phyloP scores from a whole-genome alignment of 768 basidiomycete genomes.

The Crucibulum laeve region DNA sequence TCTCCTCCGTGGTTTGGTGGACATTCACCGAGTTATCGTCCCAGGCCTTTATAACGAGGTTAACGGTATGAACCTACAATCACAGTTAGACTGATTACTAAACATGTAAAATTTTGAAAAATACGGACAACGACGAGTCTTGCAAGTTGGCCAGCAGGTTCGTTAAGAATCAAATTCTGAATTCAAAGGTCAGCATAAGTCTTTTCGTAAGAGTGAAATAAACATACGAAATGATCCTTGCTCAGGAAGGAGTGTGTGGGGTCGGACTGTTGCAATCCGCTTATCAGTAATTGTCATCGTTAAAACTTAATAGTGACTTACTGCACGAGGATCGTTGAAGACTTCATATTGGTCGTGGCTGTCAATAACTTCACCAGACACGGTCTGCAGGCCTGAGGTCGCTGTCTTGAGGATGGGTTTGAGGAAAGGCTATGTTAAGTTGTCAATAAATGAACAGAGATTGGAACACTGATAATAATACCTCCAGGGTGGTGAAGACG shows the following conservation, averaged over 20 bases:
- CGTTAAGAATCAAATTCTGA: conserved; percentile 76
- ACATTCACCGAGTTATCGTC: conserved; percentile 64
- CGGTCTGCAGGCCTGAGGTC: conserved; percentile 53
- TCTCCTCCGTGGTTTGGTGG: conserved; percentile 52
- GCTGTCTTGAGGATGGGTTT: conserved; percentile 75
- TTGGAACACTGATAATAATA: conserved; percentile 15
- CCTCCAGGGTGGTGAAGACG: conserved; percentile 81
- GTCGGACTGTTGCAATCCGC: conserved; percentile 49
- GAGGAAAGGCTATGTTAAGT: conserved; percentile 58
- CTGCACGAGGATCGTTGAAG: conserved; percentile 79
- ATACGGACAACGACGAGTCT: conserved; percentile 60
- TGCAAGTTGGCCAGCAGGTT: conserved; percentile 76
- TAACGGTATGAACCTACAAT: conserved; percentile 57
- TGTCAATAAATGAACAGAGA: not conserved
- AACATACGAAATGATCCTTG: conserved; percentile 84
- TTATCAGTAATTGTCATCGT: conserved; percentile 2
- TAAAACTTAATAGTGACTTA: conserved; percentile 31
- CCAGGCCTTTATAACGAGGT: conserved; percentile 75
- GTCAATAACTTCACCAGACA: conserved; percentile 76
- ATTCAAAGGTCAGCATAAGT: conserved; percentile 6
- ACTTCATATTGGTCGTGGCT: conserved; percentile 82
- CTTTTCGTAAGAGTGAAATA: not conserved
- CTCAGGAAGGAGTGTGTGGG: conserved; percentile 88
- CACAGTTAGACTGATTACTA: not conserved
- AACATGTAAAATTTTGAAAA: not conserved